Percentiles rank a stretch among this genome's conserved stretches.
phyloP scores from a whole-genome alignment of 2,329 filamentous ascomycete genomes.

The Ilyonectria robusta region DNA sequence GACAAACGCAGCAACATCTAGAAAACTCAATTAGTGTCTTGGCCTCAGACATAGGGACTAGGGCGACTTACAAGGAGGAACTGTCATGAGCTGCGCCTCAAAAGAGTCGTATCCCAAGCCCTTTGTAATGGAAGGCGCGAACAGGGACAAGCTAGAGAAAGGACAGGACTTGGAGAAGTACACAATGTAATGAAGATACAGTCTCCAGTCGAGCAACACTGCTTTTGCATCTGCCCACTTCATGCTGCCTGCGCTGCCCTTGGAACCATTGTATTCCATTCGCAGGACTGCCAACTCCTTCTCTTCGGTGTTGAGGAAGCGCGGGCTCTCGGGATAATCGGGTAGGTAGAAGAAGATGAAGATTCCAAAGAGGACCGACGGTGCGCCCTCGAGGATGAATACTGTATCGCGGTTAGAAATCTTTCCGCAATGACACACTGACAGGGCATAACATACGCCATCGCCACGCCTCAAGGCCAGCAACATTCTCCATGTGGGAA shows the following conservation, averaged over 20 bases:
- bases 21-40: fast-evolving
- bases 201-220: conserved; percentile 73
- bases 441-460: conserved; percentile 55
- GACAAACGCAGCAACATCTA: neutral
- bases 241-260: conserved; percentile 71
- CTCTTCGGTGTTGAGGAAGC: conserved; percentile 71
- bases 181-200: conserved; percentile 75
- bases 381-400: conserved; percentile 72
- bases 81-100: conserved; percentile 72
- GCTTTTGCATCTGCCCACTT: conserved; percentile 77
- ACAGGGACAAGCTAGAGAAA: conserved; percentile 70
- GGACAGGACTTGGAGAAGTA: conserved; percentile 65
- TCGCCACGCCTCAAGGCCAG: conserved; percentile 75
- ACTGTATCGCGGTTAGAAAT: conserved; percentile 39
- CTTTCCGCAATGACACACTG: neutral
- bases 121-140: conserved; percentile 70
- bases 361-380: conserved; percentile 73
- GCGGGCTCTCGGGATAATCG: conserved; percentile 75
- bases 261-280: conserved; percentile 49
- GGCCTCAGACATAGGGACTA: conserved; percentile 55
- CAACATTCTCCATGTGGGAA: conserved; percentile 75
- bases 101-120: conserved; percentile 58
- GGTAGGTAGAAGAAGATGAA: conserved; percentile 76
- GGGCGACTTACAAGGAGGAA: conserved; percentile 71
- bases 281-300: conserved; percentile 63